Percentiles rank a stretch among this genome's conserved stretches.
Evolutionary conservation across 23 red algal genomes (phyloP).

Genomic region (Cyanidiococcus yangmingshanensis): DNA sequence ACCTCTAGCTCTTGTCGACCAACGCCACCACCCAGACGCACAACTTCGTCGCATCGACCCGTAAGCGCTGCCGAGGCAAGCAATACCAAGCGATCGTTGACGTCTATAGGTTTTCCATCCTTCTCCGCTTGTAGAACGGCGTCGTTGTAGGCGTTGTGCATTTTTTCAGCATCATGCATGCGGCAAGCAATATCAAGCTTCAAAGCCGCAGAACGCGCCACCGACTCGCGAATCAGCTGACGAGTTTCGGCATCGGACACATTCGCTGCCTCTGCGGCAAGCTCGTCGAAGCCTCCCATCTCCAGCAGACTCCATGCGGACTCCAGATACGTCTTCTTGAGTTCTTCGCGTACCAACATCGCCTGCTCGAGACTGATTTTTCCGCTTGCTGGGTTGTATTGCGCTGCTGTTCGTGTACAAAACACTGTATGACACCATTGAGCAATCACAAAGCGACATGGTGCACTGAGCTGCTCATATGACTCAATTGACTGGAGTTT

Average conservation of each 20-base stretch:
- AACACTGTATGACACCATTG: conserved; percentile 36
- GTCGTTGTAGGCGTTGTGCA: conserved; percentile 24
- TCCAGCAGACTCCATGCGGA: conserved; percentile 22
- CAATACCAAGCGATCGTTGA: conserved; percentile 21
- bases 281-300: conserved; percentile 12
- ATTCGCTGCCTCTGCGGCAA: background rate
- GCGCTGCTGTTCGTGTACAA: conserved; percentile 25
- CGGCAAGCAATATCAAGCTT: conserved; percentile 23
- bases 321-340: conserved; percentile 29
- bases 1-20: conserved; percentile 22
- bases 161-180: conserved; percentile 16
- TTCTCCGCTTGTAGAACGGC: conserved; percentile 10
- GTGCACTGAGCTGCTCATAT: conserved; percentile 1
- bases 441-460: conserved; percentile 24
- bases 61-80: conserved; percentile 26
- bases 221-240: conserved; percentile 2
- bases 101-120: background rate
- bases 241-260: conserved; percentile 11
- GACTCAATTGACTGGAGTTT: conserved; percentile 7
- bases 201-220: conserved; percentile 13
- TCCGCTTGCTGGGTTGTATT: conserved; percentile 22
- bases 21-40: conserved; percentile 15
- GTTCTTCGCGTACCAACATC: background rate
- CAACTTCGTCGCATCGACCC: conserved; percentile 25
- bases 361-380: conserved; percentile 5